Percentiles rank a stretch among this genome's conserved stretches.
These are phyloP conservation scores for Lentinula aciculospora DNA, from an alignment of 768 basidiomycete species.

Conservation along the genomic window DNA sequence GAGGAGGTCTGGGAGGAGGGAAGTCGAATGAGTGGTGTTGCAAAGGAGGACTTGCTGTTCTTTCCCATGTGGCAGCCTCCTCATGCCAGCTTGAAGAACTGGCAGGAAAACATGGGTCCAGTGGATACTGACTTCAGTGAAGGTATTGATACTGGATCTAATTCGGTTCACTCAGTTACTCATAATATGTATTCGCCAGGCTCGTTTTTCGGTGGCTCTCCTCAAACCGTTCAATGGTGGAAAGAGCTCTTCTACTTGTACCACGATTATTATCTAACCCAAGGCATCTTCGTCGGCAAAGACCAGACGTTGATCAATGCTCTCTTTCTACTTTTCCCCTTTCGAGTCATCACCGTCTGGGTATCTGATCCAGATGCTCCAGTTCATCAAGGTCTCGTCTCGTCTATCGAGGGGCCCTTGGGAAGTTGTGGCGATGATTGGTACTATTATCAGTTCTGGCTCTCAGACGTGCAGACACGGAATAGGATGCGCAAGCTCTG, in stretches of 20 bases:
- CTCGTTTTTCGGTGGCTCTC: constrained; percentile 54
- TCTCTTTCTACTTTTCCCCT: constrained; percentile 38
- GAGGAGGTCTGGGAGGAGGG: constrained; percentile 32
- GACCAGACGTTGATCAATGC: constrained; percentile 52
- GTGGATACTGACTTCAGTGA: constrained; percentile 46
- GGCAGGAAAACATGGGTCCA: constrained; percentile 43
- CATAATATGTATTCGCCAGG: constrained; percentile 22
- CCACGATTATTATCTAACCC: constrained; percentile 44
- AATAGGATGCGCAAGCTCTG: constrained; percentile 13
- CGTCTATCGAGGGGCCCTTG: constrained; percentile 19
- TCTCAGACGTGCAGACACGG: constrained; percentile 23
- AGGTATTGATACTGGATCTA: constrained; percentile 27
- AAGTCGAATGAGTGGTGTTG: constrained; percentile 19
- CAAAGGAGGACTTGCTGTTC: constrained; percentile 40
- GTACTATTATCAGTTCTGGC: constrained; percentile 49
- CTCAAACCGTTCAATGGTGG: constrained; percentile 40
- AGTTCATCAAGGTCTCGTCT: constrained; percentile 14
- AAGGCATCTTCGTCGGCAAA: constrained; percentile 49
- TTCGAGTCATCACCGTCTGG: constrained; percentile 40
- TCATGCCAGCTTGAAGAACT: constrained; percentile 20
- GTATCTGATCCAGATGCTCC: constrained; percentile 19
- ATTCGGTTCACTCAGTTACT: background rate
- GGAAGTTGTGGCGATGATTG: constrained; percentile 37
- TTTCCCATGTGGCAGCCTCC: constrained; percentile 39
- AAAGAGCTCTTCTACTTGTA: constrained; percentile 38